A percentile compares a stretch with the other conserved stretches of the same genome.
Evolutionary conservation across 805 yeast species (phyloP).

Genomic region (Candida pini): DNA sequence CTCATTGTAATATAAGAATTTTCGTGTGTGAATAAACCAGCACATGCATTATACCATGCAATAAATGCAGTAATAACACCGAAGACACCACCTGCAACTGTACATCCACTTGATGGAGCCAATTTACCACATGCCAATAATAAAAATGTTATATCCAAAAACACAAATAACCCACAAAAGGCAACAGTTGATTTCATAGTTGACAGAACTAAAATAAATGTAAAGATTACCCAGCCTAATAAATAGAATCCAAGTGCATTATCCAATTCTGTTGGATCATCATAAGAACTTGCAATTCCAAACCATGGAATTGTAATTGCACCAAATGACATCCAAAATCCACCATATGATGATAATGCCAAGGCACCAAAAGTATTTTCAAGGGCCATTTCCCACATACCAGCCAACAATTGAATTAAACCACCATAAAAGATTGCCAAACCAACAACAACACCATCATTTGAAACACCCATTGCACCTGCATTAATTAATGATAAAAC

Average conservation of each 20-base stretch:
- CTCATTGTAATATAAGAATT: conserved; percentile 50
- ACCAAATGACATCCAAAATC: conserved; percentile 74
- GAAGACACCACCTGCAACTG: conserved; percentile 57
- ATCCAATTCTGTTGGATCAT: conserved; percentile 36
- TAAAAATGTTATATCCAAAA: conserved; percentile 50
- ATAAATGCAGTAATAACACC: conserved; percentile 57
- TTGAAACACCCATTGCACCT: conserved; percentile 61
- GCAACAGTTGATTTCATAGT: conserved; percentile 52
- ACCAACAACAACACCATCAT: conserved; percentile 58
- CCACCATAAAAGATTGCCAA: conserved; percentile 72
- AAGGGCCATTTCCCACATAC: conserved; percentile 69
- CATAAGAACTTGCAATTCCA: conserved; percentile 47
- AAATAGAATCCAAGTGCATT: conserved; percentile 55
- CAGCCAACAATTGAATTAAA: conserved; percentile 63
- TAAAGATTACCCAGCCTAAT: conserved; percentile 60
- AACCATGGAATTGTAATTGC: conserved; percentile 56
- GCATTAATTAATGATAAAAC: conserved; percentile 59
- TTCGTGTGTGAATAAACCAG: conserved; percentile 60
- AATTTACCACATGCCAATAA: conserved; percentile 46
- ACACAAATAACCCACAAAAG: conserved; percentile 47
- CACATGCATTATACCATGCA: conserved; percentile 69
- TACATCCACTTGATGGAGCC: conserved; percentile 34
- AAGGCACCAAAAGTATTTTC: conserved; percentile 76
- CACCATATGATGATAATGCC: conserved; percentile 57
- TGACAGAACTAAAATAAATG: conserved; percentile 50